These are phyloP conservation scores for Mycosphaerella sp. DNA, from an alignment of 2,329 filamentous ascomycete genomes.

Conservation along the genomic window DNA sequence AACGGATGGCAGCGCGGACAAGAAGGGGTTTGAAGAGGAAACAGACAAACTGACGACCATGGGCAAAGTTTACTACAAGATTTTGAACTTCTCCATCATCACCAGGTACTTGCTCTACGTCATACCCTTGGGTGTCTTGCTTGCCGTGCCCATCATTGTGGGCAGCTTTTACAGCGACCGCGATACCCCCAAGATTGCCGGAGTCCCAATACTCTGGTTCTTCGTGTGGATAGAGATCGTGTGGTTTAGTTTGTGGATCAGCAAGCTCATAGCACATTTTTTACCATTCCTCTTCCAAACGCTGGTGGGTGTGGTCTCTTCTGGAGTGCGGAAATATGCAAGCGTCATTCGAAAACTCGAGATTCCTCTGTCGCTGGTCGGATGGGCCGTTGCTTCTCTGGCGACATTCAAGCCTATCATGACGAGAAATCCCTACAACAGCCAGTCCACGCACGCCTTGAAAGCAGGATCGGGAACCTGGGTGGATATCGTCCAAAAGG, in stretches of 20 bases:
- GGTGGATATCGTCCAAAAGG: slow-evolving; percentile 53
- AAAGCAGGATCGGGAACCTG: slow-evolving; percentile 36
- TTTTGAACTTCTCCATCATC: slow-evolving; percentile 57
- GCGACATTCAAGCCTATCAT: slow-evolving; percentile 53
- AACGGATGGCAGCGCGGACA: slow-evolving; percentile 21
- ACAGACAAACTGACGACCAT: slow-evolving; percentile 53
- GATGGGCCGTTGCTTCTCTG: slow-evolving; percentile 54
- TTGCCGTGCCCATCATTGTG: slow-evolving; percentile 58
- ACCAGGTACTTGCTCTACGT: slow-evolving; percentile 60
- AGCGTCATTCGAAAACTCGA: slow-evolving; percentile 53
- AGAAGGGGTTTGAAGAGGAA: slow-evolving; percentile 39
- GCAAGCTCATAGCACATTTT: slow-evolving; percentile 54
- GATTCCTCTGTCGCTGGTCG: slow-evolving; percentile 54
- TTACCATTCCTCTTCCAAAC: slow-evolving; percentile 56
- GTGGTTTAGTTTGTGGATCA: slow-evolving; percentile 58
- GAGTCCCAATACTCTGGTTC: slow-evolving; percentile 54
- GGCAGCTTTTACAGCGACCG: slow-evolving; percentile 44
- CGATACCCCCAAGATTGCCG: slow-evolving; percentile 44
- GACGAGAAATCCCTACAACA: slow-evolving; percentile 33
- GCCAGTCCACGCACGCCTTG: slow-evolving; percentile 10
- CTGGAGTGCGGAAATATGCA: slow-evolving; percentile 58
- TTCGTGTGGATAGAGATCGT: slow-evolving; percentile 60
- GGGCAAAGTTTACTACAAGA: slow-evolving; percentile 54
- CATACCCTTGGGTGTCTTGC: slow-evolving; percentile 49
- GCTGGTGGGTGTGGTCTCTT: slow-evolving; percentile 56